Percentiles rank a stretch among this genome's conserved stretches.
These are phyloP conservation scores for Aspergillus pseudoviridinutans DNA, from an alignment of 2,329 filamentous ascomycete genomes.

Conservation along the genomic window DNA sequence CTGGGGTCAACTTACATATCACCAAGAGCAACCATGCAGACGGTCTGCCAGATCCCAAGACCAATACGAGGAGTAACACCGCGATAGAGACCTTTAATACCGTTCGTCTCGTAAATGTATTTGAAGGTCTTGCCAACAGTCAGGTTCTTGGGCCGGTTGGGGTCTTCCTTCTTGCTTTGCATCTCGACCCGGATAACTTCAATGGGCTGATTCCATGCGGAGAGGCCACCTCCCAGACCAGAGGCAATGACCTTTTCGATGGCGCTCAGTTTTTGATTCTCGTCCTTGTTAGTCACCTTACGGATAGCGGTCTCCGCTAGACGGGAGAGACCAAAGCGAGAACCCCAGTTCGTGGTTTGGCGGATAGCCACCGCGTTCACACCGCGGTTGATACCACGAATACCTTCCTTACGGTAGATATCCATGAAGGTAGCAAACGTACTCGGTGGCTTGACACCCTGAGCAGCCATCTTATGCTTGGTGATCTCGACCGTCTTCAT, in stretches of 20 bases:
- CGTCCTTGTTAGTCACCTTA: constrained; percentile 69
- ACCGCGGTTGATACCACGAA: constrained; percentile 94
- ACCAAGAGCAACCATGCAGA: constrained; percentile 99
- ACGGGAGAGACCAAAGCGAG: constrained; percentile 87
- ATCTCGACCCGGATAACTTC: constrained; percentile 99
- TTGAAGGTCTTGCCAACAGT: constrained; percentile 76
- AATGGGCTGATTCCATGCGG: constrained; percentile 98
- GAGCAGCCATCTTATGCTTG: constrained; percentile 86
- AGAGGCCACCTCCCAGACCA: constrained; percentile 85
- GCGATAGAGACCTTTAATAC: constrained; percentile 88
- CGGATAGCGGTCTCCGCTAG: constrained; percentile 88
- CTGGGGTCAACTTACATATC: constrained; percentile 70
- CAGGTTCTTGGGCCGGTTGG: constrained; percentile 98
- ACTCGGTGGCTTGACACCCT: constrained; percentile 78
- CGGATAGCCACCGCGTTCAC: constrained; percentile 98
- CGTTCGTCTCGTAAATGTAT: constrained; percentile 91
- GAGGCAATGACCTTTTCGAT: constrained; percentile 87
- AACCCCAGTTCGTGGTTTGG: constrained; percentile 99
- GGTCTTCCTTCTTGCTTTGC: constrained; percentile 98
- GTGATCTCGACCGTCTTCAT: constrained; percentile 99
- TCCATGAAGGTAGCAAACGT: constrained; percentile 95
- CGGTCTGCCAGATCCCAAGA: constrained; percentile 96
- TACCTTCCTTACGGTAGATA: constrained; percentile 92
- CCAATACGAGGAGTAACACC: constrained; percentile 92
- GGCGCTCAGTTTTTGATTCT: constrained; percentile 71